Evolutionary conservation across 1,284 basidiomycete genomes (phyloP), one percentile per base, ranked within the genome.

Genomic region (Laetiporus sulphureus): DNA sequence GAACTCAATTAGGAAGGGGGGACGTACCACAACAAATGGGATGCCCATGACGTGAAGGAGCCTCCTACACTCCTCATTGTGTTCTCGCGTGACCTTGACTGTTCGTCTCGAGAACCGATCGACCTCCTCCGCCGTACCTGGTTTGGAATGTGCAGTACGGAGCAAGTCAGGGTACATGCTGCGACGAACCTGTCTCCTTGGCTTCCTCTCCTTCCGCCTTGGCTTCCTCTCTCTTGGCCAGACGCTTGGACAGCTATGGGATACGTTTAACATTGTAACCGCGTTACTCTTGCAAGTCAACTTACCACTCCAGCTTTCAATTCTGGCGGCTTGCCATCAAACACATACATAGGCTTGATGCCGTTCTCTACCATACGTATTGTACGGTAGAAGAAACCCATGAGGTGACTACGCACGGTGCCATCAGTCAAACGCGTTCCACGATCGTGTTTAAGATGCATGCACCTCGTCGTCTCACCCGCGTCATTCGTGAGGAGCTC

Each of bases 311-410:
- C 91, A 44, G 91, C 83, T 67, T 99, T 99, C 63, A 99, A 69
- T 48, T 98, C 93, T 36, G 95, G 95, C 1, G 95, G 96, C 62
- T 95, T 96, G 7, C 96, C 96, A 64, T 99, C 96, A 55, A 99
- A 99, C 18, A 99, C 91, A 64, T 98, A 99, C 36, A 87, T 88
- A 1, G 95, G 95, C 61, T 99, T 99, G 60, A 99, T 93, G 4
- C 96, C 96, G 54, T 96, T 92, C 65, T 99, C 96, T n/a, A 96
- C 91, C 68, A 99, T 99, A 18, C 96, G 79, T 46, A 97, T 90
- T 0, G 93, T 96, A 23, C 95, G 80, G 60, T 98, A 98, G 68
- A 99, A 99, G 66, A 98, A 90, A 0, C 95, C 95, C 88, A 99
- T 97, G 13, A 99, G 71, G 66, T 99, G 95, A 66, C 92, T 83